Conservation (phyloP, 495 filamentous ascomycete species). For the Penicillium desertorum region DNA sequence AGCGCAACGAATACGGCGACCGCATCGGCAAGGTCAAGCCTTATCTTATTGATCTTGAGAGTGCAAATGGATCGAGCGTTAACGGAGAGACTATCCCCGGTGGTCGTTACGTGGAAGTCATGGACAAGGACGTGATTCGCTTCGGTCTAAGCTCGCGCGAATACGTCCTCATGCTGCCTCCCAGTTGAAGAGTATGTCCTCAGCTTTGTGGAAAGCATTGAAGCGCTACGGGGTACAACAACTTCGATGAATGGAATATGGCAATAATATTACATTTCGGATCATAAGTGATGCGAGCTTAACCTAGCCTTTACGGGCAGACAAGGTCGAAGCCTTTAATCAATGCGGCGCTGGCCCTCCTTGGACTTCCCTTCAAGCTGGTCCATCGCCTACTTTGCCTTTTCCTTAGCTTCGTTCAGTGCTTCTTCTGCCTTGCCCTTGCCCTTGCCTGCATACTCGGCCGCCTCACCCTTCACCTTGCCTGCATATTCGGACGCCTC, state of each 20-base stretch:
- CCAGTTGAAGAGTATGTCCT: conserved; percentile 14
- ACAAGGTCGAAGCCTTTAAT: conserved; percentile 12
- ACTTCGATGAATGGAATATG: not conserved
- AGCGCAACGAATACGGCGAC: conserved; percentile 82
- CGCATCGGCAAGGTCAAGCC: conserved; percentile 77
- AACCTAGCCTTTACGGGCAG: not conserved
- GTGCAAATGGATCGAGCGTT: conserved; percentile 84
- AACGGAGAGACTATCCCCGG: conserved; percentile 72
- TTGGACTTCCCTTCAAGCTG: conserved; percentile 44
- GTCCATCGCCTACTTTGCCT: conserved; percentile 38
- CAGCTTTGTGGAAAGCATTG: not conserved
- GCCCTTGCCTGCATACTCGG: conserved; percentile 41
- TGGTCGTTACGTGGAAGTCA: conserved; percentile 80
- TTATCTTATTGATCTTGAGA: conserved; percentile 92
- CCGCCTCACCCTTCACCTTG: conserved; percentile 43
- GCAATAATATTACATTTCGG: conserved; percentile 14
- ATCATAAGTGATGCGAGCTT: not conserved
- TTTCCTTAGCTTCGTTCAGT: conserved; percentile 41
- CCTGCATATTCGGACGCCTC: conserved; percentile 43
- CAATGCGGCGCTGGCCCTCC: conserved; percentile 36
- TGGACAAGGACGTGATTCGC: conserved; percentile 81
- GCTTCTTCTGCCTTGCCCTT: conserved; percentile 46
- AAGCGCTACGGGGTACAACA: not conserved
- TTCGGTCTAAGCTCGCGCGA: conserved; percentile 87
- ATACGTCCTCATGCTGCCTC: conserved; percentile 75